These are phyloP conservation scores for Starmerella geochares DNA, from an alignment of 805 yeast species.

Conservation along the genomic window DNA sequence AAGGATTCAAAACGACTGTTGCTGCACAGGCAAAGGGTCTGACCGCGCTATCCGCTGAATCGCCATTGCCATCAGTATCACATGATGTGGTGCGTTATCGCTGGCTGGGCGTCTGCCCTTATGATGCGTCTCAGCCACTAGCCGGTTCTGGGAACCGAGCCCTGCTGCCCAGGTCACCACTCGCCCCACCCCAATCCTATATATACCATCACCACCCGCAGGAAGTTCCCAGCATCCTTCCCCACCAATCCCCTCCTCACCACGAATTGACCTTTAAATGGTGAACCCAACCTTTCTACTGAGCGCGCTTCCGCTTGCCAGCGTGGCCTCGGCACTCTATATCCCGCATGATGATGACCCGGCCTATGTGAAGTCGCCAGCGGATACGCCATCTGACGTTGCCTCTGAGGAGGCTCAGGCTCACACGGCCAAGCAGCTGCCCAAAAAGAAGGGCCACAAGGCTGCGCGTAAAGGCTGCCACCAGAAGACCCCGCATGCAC, in stretches of 20 bases:
- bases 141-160: slow-evolving; percentile 7
- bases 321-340: slow-evolving; percentile 24
- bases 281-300: slow-evolving; percentile 24
- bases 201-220: neutral
- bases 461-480: slow-evolving; percentile 1
- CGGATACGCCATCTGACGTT: slow-evolving; percentile 3
- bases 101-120: slow-evolving; percentile 2
- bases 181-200: slow-evolving; percentile 5
- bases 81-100: slow-evolving; percentile 5
- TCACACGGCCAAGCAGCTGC: slow-evolving; percentile 4
- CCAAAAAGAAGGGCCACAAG: slow-evolving; percentile 9
- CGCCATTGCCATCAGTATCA: neutral
- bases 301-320: slow-evolving; percentile 21
- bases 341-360: slow-evolving; percentile 25
- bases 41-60: neutral
- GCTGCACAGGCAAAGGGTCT: neutral
- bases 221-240: neutral
- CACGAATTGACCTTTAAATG: slow-evolving; percentile 18
- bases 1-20: neutral
- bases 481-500: neutral
- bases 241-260: neutral
- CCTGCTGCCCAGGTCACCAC: slow-evolving; percentile 6
- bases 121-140: slow-evolving; percentile 9
- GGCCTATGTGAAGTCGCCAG: slow-evolving; percentile 5
- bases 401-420: slow-evolving; percentile 3